These are phyloP conservation scores for Trichothecium roseum DNA, from an alignment of 2,329 filamentous ascomycete genomes.

Conservation along the genomic window DNA sequence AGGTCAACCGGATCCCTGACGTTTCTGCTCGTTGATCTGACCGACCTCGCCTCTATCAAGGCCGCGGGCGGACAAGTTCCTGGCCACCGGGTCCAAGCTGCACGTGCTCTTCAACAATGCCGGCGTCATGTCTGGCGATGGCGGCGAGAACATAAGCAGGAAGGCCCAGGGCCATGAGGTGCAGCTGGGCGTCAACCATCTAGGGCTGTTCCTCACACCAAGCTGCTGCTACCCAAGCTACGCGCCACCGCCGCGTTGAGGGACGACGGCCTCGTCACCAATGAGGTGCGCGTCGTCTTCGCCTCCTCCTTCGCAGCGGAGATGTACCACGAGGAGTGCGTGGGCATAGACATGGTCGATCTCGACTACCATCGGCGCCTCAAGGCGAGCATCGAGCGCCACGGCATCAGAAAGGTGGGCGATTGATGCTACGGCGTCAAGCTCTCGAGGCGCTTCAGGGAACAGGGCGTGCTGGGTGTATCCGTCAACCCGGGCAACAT, in stretches of 20 bases:
- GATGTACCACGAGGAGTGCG: slow-evolving; percentile 5
- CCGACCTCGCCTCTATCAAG: slow-evolving; percentile 19
- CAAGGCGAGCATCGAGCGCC: slow-evolving; percentile 7
- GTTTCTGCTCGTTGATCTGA: slow-evolving; percentile 29
- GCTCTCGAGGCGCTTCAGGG: slow-evolving; percentile 12
- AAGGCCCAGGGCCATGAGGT: slow-evolving; percentile 16
- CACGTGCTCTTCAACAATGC: slow-evolving; percentile 30
- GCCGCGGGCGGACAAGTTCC: slow-evolving; percentile 12
- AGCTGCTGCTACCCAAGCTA: slow-evolving; percentile 21
- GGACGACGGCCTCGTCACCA: slow-evolving; percentile 9
- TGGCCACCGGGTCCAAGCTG: slow-evolving; percentile 13
- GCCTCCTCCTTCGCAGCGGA: slow-evolving; percentile 5
- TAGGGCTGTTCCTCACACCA: slow-evolving; percentile 26
- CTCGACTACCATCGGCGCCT: slow-evolving; percentile 8
- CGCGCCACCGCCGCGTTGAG: slow-evolving; percentile 16
- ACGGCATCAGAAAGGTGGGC: slow-evolving; percentile 13
- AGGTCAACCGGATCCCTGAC: slow-evolving; percentile 23
- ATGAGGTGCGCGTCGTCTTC: slow-evolving; percentile 15
- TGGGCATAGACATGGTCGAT: slow-evolving; percentile 12
- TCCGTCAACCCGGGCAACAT: slow-evolving; percentile 25
- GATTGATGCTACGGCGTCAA: slow-evolving; percentile 12
- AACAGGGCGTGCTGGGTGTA: slow-evolving; percentile 12
- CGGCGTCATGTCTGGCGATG: slow-evolving; percentile 18
- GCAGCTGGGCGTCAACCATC: slow-evolving; percentile 25
- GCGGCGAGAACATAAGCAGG: too few relatives aligned